Evolutionary conservation across 352 stramenopile species (phyloP).

Genomic region (Pythium graminicola): DNA sequence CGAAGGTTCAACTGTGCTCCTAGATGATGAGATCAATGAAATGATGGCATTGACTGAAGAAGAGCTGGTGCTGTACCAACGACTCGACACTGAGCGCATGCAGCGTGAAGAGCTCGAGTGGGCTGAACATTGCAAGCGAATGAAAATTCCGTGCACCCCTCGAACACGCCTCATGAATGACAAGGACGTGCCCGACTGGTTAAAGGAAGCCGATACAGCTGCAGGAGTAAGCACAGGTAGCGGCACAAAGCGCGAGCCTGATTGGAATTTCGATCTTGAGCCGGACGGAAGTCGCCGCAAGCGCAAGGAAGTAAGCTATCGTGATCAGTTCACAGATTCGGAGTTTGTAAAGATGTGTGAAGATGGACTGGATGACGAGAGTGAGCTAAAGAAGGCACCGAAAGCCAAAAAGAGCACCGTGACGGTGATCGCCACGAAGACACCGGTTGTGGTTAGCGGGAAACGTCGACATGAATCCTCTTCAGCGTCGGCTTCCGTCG

Average conservation of each 20-base stretch:
- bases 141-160: constrained; percentile 32
- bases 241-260: constrained; percentile 39
- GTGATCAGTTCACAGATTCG: constrained; percentile 77
- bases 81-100: constrained; percentile 57
- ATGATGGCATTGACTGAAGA: constrained; percentile 88
- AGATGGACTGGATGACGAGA: constrained; percentile 57
- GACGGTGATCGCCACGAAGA: not conserved
- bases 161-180: constrained; percentile 65
- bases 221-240: not conserved
- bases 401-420: not conserved
- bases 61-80: constrained; percentile 73
- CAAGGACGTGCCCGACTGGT: constrained; percentile 65
- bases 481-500: not conserved
- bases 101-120: constrained; percentile 59
- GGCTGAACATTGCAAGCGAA: constrained; percentile 58
- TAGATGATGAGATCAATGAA: constrained; percentile 85
- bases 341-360: constrained; percentile 87
- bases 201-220: constrained; percentile 55
- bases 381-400: constrained; percentile 19
- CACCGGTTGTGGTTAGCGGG: constrained; percentile 1
- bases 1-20: constrained; percentile 52
- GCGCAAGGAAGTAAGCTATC: constrained; percentile 82
- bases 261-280: constrained; percentile 58
- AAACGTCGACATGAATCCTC: constrained; percentile 21
- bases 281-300: constrained; percentile 48